phyloP scores from a whole-genome alignment of 2,329 filamentous ascomycete species.

The Byssochlamys sp. region DNA sequence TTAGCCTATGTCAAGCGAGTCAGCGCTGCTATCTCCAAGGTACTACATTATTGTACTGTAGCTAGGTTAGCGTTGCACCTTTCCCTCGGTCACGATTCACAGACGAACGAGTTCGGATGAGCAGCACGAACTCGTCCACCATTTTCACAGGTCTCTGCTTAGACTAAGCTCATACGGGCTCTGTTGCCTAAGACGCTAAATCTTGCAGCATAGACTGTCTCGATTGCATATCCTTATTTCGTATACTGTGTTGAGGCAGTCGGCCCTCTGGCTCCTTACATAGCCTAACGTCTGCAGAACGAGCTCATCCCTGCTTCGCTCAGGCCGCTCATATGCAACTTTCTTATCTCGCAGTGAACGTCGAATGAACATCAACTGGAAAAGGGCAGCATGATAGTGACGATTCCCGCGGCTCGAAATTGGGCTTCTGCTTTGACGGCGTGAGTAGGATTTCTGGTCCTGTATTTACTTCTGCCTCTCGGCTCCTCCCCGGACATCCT shows the following conservation, averaged over 20 bases:
- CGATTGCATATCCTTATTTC: not conserved
- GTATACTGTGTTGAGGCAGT: not conserved
- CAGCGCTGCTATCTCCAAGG: too few relatives aligned
- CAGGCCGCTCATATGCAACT: not conserved
- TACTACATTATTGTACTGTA: too few relatives aligned
- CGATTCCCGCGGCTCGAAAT: not conserved
- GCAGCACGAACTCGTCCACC: too few relatives aligned
- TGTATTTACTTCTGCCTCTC: not conserved
- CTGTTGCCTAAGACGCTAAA: not conserved
- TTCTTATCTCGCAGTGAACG: not conserved
- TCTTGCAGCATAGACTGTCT: not conserved
- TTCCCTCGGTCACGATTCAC: too few relatives aligned
- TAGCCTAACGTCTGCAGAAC: not conserved
- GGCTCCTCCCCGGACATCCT: not conserved
- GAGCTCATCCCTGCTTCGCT: not conserved
- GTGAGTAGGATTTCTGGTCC: not conserved
- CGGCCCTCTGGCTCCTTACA: not conserved
- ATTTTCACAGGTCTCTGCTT: too few relatives aligned
- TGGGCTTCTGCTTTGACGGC: not conserved
- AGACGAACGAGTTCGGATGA: too few relatives aligned
- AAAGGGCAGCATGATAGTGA: not conserved
- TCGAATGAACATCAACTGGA: not conserved
- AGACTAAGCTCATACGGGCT: not conserved
- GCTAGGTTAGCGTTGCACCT: too few relatives aligned
- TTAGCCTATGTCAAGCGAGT: too few relatives aligned